phyloP scores from a whole-genome alignment of 2,329 filamentous ascomycete genomes.

The Podosphaera fusca region DNA sequence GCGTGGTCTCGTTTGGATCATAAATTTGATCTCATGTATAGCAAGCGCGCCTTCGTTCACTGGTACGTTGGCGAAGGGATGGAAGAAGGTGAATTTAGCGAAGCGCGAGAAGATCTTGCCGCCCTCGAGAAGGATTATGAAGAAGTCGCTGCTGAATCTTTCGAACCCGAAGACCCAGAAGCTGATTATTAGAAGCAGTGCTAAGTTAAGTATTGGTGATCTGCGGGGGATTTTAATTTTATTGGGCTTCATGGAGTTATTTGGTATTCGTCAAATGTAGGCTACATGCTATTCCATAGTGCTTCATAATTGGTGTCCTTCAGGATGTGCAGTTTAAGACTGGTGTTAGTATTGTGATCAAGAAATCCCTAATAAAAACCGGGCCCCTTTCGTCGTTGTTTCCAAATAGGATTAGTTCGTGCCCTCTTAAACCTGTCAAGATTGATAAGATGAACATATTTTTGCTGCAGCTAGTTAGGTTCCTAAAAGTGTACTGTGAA shows the following conservation, averaged over 20 bases:
- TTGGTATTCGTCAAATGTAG: no score
- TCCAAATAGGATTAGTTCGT: no score
- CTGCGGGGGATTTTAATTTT: background rate
- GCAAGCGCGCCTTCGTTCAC: constrained; percentile 46
- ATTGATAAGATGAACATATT: no score
- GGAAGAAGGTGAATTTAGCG: constrained; percentile 45
- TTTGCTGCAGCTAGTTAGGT: no score
- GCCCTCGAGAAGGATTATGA: constrained; percentile 43
- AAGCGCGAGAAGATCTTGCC: constrained; percentile 41
- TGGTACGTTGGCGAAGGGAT: constrained; percentile 51
- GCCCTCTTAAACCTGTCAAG: no score
- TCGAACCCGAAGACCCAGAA: constrained; percentile 26
- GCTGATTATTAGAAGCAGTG: constrained; percentile 9
- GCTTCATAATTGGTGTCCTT: no score
- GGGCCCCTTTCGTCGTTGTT: no score
- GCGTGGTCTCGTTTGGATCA: constrained; percentile 40
- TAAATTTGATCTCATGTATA: constrained; percentile 50
- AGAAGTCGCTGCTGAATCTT: constrained; percentile 32
- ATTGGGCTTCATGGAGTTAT: background rate
- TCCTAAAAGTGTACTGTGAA: no score
- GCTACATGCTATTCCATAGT: no score
- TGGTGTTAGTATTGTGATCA: no score
- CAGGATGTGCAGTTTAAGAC: no score
- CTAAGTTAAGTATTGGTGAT: background rate
- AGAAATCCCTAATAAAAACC: no score